phyloP scores from a whole-genome alignment of 1,284 basidiomycete genomes.

The Coriolopsis trogii region DNA sequence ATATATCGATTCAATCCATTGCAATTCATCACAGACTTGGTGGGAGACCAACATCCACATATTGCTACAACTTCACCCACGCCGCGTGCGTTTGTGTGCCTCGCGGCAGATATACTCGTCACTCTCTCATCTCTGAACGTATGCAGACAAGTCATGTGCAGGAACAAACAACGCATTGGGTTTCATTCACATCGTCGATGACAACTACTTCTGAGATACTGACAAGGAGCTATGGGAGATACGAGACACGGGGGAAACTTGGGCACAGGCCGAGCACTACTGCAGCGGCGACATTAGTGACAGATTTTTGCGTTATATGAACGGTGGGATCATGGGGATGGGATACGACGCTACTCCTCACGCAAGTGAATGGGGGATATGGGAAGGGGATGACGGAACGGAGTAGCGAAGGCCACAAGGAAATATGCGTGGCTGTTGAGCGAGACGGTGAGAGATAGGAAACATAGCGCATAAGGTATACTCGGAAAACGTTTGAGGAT shows the following conservation, averaged over 20 bases:
- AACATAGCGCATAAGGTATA: slow-evolving; percentile 32
- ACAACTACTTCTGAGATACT: slow-evolving; percentile 1
- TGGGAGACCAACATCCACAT: no score
- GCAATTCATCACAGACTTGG: no score
- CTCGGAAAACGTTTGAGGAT: slow-evolving; percentile 15
- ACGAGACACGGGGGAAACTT: not conserved
- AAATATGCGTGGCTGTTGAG: slow-evolving; percentile 22
- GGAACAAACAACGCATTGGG: no score
- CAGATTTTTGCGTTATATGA: slow-evolving; percentile 13
- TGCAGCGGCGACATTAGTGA: slow-evolving; percentile 24
- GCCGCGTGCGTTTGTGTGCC: no score
- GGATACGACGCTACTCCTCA: slow-evolving; percentile 52
- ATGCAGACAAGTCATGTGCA: no score
- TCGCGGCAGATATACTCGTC: no score
- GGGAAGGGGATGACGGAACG: slow-evolving; percentile 32
- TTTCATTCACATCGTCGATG: no score
- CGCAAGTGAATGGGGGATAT: slow-evolving; percentile 44
- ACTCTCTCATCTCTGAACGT: no score
- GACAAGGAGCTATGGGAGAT: not conserved
- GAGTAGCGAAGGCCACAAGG: slow-evolving; percentile 49
- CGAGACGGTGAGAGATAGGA: slow-evolving; percentile 23
- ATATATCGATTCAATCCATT: no score
- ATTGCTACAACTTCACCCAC: no score
- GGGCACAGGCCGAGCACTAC: slow-evolving; percentile 17
- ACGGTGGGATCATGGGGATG: slow-evolving; percentile 37